These are phyloP conservation scores for Pseudozyma flocculosa DNA, from an alignment of 1,284 basidiomycete genomes.

Conservation along the genomic window DNA sequence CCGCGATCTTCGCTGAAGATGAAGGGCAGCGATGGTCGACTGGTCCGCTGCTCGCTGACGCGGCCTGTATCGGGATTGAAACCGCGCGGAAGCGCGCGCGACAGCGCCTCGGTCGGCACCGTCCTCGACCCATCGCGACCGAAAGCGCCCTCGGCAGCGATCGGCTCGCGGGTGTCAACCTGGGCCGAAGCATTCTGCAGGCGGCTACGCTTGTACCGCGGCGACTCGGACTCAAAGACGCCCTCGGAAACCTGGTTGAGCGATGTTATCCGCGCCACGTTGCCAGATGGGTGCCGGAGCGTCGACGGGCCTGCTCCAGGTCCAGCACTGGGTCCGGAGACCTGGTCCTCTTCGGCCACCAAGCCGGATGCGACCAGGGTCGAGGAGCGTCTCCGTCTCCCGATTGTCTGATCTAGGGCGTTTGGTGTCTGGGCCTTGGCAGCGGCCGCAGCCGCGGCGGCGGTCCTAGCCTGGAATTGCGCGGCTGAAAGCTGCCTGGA, in stretches of 20 bases:
- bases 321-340: no score
- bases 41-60: slow-evolving; percentile 1
- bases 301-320: neutral
- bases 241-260: slow-evolving; percentile 21
- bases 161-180: neutral
- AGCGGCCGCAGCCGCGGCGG: neutral
- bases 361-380: neutral
- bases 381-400: neutral
- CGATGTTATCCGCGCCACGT: slow-evolving; percentile 3
- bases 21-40: slow-evolving; percentile 20
- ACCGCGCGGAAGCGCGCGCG: slow-evolving; percentile 20
- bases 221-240: slow-evolving; percentile 8
- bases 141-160: no score
- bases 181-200: neutral
- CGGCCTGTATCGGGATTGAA: slow-evolving; percentile 28
- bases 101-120: slow-evolving; percentile 12
- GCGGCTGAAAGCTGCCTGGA: neutral
- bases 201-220: neutral
- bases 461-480: neutral
- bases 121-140: neutral
- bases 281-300: slow-evolving; percentile 5
- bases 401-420: neutral
- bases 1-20: slow-evolving; percentile 11
- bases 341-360: no score
- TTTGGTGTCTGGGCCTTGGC: no score